Base-by-base conservation (phyloP, 73 alveolate species). In the Paramecium bursaria region DNA sequence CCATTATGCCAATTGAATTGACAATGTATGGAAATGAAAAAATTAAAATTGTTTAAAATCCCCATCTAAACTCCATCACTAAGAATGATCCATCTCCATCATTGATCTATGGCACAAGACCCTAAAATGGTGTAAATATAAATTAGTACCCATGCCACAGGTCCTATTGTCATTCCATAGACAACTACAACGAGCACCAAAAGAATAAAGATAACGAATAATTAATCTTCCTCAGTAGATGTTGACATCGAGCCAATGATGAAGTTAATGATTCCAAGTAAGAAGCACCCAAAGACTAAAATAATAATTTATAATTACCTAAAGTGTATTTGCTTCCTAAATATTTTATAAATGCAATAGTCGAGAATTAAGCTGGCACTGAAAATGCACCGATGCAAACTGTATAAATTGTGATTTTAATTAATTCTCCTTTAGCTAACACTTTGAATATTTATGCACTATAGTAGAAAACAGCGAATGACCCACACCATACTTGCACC, bases 21-120 rank as follows among this genome's bases (percentile, higher is more conserved):
- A 25, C 76, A 48, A 57, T 57, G 31, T 25, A 57, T 29, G 76
- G 76, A n/a, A 57, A 57, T 29, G 50, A 57, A 29, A 57, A 57
- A 0, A 57, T 50, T 1, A 57, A 33, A 26, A 57, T 57, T 0
- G 76, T 25, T 27, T 26, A 29, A 57, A 57, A 57, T 27, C 51
- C 50, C 76, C 76, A 57, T 27, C 76, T 11, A 57, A 23, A 26
- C 15, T 57, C 76, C 11, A 44, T 57, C 2, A 30, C 47, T 1
- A 57, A 7, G 3, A 57, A 57, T 0, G 76, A 29, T 26, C 50
- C 76, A 57, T 57, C 49, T 29, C 50, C 17, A 57, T 57, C 49
- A 57, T 57, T 57, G 2, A 57, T 15, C 4, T 57, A 57, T 57
- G 76, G 76, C 31, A 57, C 76, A 57, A 57, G 26, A 57, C 76